Conservation (phyloP, 805 yeast genomes). For the Wickerhamiella vanderwaltii region DNA sequence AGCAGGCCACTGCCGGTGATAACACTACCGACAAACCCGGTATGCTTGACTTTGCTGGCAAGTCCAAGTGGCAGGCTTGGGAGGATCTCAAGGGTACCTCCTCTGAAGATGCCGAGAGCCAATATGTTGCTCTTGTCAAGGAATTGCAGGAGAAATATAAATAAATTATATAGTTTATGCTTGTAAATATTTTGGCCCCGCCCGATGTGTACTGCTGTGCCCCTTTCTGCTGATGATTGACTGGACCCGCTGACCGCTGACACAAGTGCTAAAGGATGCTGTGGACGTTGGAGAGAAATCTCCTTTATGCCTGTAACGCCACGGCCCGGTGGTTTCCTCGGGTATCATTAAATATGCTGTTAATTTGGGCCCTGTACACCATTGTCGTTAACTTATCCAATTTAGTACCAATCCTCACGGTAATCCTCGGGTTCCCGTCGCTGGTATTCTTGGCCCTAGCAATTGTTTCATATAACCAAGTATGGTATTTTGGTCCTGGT, state of each 20-base stretch:
- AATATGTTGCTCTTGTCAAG: constrained; percentile 35
- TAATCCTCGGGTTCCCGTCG: constrained; percentile 1
- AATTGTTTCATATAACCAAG: constrained; percentile 1
- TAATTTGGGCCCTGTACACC: constrained; percentile 26
- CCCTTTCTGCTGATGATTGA: no score
- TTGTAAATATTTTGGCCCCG: neutral
- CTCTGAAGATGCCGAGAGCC: constrained; percentile 80
- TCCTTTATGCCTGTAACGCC: constrained; percentile 14
- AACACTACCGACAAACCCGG: constrained; percentile 81
- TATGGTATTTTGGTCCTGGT: constrained; percentile 28
- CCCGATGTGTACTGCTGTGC: no score
- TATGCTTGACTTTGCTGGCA: constrained; percentile 82
- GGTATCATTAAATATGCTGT: constrained; percentile 21
- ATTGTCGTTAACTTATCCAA: constrained; percentile 9
- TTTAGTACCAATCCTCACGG: neutral
- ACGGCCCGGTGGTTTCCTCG: constrained; percentile 26
- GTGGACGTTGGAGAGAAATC: constrained; percentile 14
- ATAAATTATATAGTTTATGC: neutral
- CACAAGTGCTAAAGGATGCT: constrained; percentile 8
- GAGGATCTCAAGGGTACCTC: constrained; percentile 67
- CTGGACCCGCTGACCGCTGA: no score
- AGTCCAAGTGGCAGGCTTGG: constrained; percentile 98
- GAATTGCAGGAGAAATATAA: constrained; percentile 20
- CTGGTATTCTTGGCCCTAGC: constrained; percentile 15
- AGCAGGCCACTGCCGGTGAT: constrained; percentile 97